Percentiles rank a stretch among this genome's conserved stretches.
phyloP scores from a whole-genome alignment of 139 green algal genomes.

The Chlamydomonas applanata region DNA sequence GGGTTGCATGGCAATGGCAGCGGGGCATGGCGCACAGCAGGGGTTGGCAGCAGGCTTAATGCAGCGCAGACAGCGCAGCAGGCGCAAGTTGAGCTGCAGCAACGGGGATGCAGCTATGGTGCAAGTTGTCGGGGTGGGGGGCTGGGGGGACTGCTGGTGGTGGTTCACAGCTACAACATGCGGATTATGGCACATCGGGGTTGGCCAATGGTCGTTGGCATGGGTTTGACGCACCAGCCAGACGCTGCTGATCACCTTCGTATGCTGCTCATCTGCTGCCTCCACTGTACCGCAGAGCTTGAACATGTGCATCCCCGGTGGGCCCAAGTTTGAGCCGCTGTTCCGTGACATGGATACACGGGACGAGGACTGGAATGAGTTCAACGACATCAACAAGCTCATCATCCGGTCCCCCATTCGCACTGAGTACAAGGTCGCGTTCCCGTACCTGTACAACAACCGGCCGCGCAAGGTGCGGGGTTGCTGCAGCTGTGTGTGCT shows the following conservation, averaged over 20 bases:
- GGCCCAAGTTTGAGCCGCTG: slow-evolving; percentile 99
- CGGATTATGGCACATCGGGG: no score
- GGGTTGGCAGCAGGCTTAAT: no score
- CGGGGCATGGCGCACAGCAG: no score
- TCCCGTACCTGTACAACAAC: slow-evolving; percentile 99
- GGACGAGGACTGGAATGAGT: slow-evolving; percentile 99
- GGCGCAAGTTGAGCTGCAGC: no score
- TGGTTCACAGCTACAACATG: no score
- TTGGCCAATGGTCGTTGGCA: no score
- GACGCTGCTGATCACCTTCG: no score
- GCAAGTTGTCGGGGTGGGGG: no score
- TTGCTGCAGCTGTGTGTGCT: background rate
- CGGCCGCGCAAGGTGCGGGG: slow-evolving; percentile 84
- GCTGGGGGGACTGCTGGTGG: no score
- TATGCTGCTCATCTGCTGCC: slow-evolving; percentile 42
- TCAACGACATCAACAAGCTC: slow-evolving; percentile 99
- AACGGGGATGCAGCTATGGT: no score
- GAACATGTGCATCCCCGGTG: slow-evolving; percentile 97
- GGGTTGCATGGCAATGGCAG: background rate
- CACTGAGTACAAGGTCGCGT: slow-evolving; percentile 87
- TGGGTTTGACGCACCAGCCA: no score
- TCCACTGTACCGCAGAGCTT: slow-evolving; percentile 61
- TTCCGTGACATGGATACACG: slow-evolving; percentile 94
- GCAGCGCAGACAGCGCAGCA: no score
- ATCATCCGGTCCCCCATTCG: slow-evolving; percentile 90